Evolutionary conservation across 306 rosid species (phyloP).

Genomic region (Astragalus membranaceus): DNA sequence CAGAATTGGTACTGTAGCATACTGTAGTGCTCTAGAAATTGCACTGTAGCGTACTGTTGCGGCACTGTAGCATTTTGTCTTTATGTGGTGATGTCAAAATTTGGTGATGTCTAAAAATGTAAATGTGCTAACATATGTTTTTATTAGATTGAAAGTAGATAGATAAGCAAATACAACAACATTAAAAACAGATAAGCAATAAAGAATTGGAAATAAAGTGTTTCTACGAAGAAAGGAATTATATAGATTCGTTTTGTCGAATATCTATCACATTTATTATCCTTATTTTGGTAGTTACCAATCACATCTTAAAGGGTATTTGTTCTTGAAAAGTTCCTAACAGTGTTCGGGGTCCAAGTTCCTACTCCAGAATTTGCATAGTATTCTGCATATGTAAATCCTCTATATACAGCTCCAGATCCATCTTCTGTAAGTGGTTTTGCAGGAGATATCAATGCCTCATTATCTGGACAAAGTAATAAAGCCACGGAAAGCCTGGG

Average conservation of each 20-base stretch:
- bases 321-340: constrained; percentile 65
- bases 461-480: constrained; percentile 59
- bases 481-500: constrained; percentile 87
- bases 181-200: neutral
- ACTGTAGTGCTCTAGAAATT: too few relatives aligned
- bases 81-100: too few relatives aligned
- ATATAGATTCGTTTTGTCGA: neutral
- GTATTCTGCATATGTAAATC: constrained; percentile 69
- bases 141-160: too few relatives aligned
- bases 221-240: neutral
- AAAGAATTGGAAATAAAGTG: neutral
- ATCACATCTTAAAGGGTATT: neutral
- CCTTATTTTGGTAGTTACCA: neutral
- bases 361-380: constrained; percentile 81
- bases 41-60: too few relatives aligned
- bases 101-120: too few relatives aligned
- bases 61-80: too few relatives aligned
- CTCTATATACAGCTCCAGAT: constrained; percentile 45
- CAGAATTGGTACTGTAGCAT: too few relatives aligned
- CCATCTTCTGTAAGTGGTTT: constrained; percentile 40
- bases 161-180: neutral
- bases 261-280: neutral
- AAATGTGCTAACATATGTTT: too few relatives aligned
- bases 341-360: constrained; percentile 64
- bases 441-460: constrained; percentile 67